Percentiles rank a stretch among this genome's conserved stretches.
Conservation (phyloP, 345 rosid species). For the Boechera divaricarpa region DNA sequence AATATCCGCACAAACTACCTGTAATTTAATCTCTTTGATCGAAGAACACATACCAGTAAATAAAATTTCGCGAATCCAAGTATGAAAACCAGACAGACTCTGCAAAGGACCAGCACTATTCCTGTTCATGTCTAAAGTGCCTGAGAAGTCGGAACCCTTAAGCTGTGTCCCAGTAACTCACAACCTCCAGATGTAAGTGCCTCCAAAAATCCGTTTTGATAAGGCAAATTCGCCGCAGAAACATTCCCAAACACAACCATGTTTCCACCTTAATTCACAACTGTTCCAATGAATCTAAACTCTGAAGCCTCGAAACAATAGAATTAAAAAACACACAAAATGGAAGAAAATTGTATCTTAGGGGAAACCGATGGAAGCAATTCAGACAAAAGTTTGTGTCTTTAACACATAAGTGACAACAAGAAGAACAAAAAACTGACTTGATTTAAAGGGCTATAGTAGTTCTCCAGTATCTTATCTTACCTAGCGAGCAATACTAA, state of each 20-base stretch:
- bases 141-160: neutral
- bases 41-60: neutral
- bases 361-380: neutral
- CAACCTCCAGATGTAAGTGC: constrained; percentile 51
- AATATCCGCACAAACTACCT: constrained; percentile 86
- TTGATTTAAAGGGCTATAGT: constrained; percentile 23
- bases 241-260: constrained; percentile 61
- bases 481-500: neutral
- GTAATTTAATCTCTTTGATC: constrained; percentile 16
- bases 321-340: constrained; percentile 3
- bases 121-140: constrained; percentile 31
- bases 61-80: neutral
- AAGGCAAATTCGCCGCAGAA: constrained; percentile 57
- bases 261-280: constrained; percentile 18
- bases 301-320: neutral
- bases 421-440: neutral
- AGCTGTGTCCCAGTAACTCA: constrained; percentile 54
- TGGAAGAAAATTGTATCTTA: neutral
- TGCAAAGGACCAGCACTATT: constrained; percentile 46
- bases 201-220: constrained; percentile 36
- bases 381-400: constrained; percentile 17
- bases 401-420: constrained; percentile 21
- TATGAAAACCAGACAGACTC: constrained; percentile 39
- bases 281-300: constrained; percentile 19
- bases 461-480: constrained; percentile 34